Evolutionary conservation across 2,329 filamentous ascomycete species (phyloP).

Genomic region (Aspergillus arachidicola): DNA sequence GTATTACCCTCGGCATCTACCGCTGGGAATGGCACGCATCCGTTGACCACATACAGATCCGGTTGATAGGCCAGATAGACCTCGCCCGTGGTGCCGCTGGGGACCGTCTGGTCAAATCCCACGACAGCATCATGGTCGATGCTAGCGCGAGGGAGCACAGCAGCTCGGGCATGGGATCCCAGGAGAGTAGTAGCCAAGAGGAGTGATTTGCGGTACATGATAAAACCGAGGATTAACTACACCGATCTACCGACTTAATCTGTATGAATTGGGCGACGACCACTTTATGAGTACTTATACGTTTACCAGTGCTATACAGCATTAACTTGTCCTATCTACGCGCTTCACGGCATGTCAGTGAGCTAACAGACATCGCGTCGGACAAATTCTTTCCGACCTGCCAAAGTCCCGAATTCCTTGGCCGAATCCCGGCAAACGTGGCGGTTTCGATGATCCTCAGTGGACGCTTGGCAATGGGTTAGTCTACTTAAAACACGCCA

Average conservation of each 20-base stretch:
- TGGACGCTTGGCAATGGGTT: background rate
- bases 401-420: background rate
- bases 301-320: background rate
- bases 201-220: background rate
- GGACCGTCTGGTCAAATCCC: constrained; percentile 57
- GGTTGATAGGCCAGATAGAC: constrained; percentile 61
- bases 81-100: constrained; percentile 48
- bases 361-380: background rate
- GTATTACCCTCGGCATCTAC: constrained; percentile 62
- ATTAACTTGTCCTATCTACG: background rate
- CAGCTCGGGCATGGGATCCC: background rate
- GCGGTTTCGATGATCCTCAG: background rate
- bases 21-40: constrained; percentile 65
- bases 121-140: constrained; percentile 53
- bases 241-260: background rate
- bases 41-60: constrained; percentile 57
- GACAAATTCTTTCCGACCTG: background rate
- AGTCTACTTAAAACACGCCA: background rate
- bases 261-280: background rate
- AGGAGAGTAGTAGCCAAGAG: background rate
- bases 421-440: background rate
- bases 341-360: background rate
- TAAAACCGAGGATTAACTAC: too few relatives aligned
- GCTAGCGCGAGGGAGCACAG: constrained; percentile 37
- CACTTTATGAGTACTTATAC: background rate